Base-by-base conservation (phyloP, 345 rosid genomes). In the Boechera stricta region DNA sequence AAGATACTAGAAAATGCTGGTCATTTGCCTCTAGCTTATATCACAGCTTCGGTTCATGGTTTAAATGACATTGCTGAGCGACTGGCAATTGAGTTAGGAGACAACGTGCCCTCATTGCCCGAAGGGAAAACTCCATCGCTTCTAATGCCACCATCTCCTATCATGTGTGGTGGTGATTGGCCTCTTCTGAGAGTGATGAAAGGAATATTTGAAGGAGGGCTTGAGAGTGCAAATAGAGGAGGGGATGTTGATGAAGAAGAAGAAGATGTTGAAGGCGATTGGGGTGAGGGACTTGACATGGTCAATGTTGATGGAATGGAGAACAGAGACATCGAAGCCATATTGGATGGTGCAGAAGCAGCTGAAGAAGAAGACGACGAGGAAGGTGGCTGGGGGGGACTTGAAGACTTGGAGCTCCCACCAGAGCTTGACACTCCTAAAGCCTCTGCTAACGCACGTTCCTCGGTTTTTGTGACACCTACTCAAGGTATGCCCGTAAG, bases 371-470 rank as follows among this genome's bases (percentile, higher is more conserved):
- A 81, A 61, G 80, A 88, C 59, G 90, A 86, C 1, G 97, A 86
- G 53, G 91, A 85, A 72, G 93, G 91, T 71, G 97, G 98, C 60
- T 93, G 98, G 98, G 98, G 85, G 1, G 67, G 67, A 70, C 96
- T 90, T 18, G 98, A 90, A 71, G 94, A 88, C 79, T 73, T 93
- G 84, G 98, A 93, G 72, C 97, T 90, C 18, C 98, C 98, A n/a
- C 90, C 91, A 0, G 98, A 93, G 80, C 84, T 83, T 53, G 98
- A 88, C 42, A 89, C 94, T 12, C 94, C 94, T 11, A 87, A 80
- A 82, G 85, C 81, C 69, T 62, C 67, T 9, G 67, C 51, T 24
- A 62, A 41, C n/a, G 51, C 67, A 3, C 67, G 67, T 29, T 87
- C 92, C 32, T 66, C 92, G 2, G 81, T 82, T 62, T 89, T 93